Evolutionary conservation across 169 alveolate species (phyloP), one percentile per base, ranked within the genome.

Genomic region (Plasmodium inui): DNA sequence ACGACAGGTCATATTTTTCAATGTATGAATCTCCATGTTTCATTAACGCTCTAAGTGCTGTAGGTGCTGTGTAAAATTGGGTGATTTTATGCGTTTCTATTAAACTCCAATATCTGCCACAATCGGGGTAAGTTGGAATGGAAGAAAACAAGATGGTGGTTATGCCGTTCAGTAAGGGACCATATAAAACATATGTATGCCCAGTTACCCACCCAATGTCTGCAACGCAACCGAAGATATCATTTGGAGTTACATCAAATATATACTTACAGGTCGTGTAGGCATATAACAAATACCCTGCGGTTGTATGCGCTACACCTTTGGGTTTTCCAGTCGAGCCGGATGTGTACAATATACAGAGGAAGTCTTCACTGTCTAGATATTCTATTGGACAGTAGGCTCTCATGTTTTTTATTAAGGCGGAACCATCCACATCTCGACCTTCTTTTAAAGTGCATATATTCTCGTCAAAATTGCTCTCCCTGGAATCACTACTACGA

Each of bases 141-240:
- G 99, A 99, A 90, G 98, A 99, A 94, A 98, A 99, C 84, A 99
- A 85, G 39, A 98, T 84, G 17, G 99, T 97, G 46, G 99, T 97
- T 22, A 98, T 97, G 5, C 99, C 99, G 84, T 98, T 98, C 44
- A 98, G 94, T 83, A 98, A 96, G 0, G 99, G 99, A 17, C 99
- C 99, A 96, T 99, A 99, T 37, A 98, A 96, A 72, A 98, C 97
- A 96, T 98, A 98, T 26, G 98, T 96, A 93, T 99, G 99, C 2
- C 99, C 99, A 12, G 99, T 98, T 85, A 99, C 98, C 99, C 99
- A 99, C 10, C 99, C 99, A 50, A 98, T 96, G 95, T 99, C 99
- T 7, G 99, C 99, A 55, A 98, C 98, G 88, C 99, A 98, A 30
- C 99, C 99, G 93, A 97, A 98, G 46, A 97, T 93, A 93, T 98